These are phyloP conservation scores for Toxoplasma gondii DNA, from an alignment of 169 alveolate genomes.

Conservation along the genomic window DNA sequence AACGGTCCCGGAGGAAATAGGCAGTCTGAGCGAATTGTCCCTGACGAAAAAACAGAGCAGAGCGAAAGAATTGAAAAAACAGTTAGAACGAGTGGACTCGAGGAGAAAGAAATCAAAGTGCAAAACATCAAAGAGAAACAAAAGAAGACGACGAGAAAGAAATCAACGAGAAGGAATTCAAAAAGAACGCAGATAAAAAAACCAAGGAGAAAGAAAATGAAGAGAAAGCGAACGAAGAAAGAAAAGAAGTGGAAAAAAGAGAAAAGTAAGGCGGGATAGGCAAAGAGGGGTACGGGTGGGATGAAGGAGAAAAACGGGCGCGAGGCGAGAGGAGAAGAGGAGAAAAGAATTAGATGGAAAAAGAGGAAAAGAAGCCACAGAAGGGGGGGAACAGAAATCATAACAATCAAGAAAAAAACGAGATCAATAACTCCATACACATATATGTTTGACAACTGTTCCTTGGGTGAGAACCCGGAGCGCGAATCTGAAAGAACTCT, in stretches of 20 bases:
- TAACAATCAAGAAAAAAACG: no score
- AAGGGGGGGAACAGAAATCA: no score
- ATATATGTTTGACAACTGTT: no score
- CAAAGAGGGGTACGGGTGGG: neutral
- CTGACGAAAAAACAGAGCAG: neutral
- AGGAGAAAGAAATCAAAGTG: neutral
- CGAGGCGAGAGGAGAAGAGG: neutral
- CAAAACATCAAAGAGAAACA: neutral
- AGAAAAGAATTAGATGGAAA: neutral
- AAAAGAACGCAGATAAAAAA: neutral
- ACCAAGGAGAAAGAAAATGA: neutral
- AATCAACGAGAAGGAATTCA: neutral
- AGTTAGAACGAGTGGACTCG: neutral
- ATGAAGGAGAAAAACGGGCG: neutral
- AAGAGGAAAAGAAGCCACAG: neutral
- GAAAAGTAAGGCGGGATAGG: neutral
- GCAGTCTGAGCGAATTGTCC: slow-evolving; percentile 88
- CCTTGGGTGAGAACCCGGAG: no score
- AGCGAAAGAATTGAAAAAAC: neutral
- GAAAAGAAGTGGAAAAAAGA: neutral
- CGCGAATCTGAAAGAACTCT: no score
- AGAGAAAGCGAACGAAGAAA: neutral
- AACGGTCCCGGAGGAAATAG: slow-evolving; percentile 81
- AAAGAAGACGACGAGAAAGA: neutral
- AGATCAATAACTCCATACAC: no score